A percentile compares a stretch with the other conserved stretches of the same genome.
phyloP scores from a whole-genome alignment of 1,284 basidiomycete species.

The Heliocybe sulcata region DNA sequence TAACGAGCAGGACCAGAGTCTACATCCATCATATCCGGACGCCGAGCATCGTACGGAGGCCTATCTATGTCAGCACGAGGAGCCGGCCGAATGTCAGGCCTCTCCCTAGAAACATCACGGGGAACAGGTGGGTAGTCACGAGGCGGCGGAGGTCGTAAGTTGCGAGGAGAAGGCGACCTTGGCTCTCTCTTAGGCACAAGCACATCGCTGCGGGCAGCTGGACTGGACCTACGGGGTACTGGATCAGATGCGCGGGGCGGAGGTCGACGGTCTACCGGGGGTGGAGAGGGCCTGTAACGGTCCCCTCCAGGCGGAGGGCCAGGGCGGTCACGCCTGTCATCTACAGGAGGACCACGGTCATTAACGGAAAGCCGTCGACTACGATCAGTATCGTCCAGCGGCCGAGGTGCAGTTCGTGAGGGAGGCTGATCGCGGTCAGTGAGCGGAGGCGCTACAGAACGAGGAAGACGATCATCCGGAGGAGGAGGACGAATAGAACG shows the following conservation, averaged over 20 bases:
- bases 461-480: conserved; percentile 14
- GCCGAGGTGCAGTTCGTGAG: conserved; percentile 3
- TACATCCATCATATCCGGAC: conserved; percentile 23
- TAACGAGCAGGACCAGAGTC: conserved; percentile 20
- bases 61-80: conserved; percentile 28
- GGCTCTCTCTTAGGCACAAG: conserved; percentile 17
- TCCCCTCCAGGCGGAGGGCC: conserved; percentile 8
- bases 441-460: conserved; percentile 5
- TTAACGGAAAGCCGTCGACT: background rate
- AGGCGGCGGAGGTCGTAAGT: conserved; percentile 13
- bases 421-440: conserved; percentile 4
- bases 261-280: conserved; percentile 5
- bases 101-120: conserved; percentile 27
- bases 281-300: conserved; percentile 10
- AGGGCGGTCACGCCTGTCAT: conserved; percentile 6
- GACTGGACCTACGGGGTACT: conserved; percentile 17
- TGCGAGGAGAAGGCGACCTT: conserved; percentile 10
- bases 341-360: conserved; percentile 4
- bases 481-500: conserved; percentile 10
- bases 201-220: conserved; percentile 24
- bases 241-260: conserved; percentile 3
- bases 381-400: conserved; percentile 1
- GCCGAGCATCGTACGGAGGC: conserved; percentile 19
- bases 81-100: conserved; percentile 12
- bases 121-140: conserved; percentile 20